Evolutionary conservation across 202 grass and related monocot species (phyloP), one percentile per base, ranked within the genome.

Genomic region (Digitaria exilis): DNA sequence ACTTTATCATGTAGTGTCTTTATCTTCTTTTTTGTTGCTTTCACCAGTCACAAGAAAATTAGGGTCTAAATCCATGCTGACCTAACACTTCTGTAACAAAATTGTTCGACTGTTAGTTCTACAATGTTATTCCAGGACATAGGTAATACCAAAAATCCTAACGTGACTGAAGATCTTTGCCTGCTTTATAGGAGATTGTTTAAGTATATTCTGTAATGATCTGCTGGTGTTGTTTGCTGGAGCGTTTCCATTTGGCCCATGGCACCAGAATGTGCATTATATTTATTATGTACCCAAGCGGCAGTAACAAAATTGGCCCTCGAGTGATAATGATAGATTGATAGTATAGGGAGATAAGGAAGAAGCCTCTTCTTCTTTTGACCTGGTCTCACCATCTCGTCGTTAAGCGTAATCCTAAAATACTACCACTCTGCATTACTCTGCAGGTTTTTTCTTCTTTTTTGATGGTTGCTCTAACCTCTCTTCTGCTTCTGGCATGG

Each of bases 161-260:
- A n/a, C 54, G 34, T 39, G 30, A 19, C 51, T 12, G 0, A 35
- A 19, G n/a, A 44, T 18, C 50, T 42, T 28, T 75, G 31, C 58
- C 15, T 62, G 24, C 57, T 80, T 21, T 32, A 18, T 18, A 54
- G 39, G 7, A 15, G 26, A 31, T 45, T 60, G 19, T 54, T 54
- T 48, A n/a, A 69, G 31, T 12, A 34, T 46, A 31, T 81, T 64
- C 1, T 66, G 7, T 51, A 11, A 16, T 39, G 28, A 75, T 86
- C 21, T 71, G 6, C 5, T 60, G 50, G 45, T 73, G 75, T 56
- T 61, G 54, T 60, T 70, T 46, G 42, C 14, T 39, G 5, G 42
- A 55, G 44, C 26, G 9, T 56, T 71, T 77, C 26, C 54, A 63
- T 80, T 77, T 63, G 34, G 44, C 30, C 24, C 42, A 18, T 82